Percentiles rank a stretch among this genome's conserved stretches.
These are phyloP conservation scores for Phoma sp. DNA, from an alignment of 2,329 filamentous ascomycete genomes.

Conservation along the genomic window DNA sequence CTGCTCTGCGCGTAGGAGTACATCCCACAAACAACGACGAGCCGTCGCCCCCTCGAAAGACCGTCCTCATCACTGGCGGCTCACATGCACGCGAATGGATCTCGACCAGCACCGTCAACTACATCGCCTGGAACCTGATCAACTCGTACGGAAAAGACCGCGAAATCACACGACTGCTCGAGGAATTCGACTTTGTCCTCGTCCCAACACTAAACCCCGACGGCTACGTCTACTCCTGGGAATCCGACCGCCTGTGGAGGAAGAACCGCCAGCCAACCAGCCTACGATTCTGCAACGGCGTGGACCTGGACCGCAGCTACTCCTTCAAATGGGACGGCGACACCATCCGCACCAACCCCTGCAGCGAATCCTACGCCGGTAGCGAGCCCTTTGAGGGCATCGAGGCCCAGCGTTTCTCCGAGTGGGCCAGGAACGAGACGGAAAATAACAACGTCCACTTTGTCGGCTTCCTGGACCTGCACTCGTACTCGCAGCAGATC, in stretches of 20 bases:
- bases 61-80: slow-evolving; percentile 82
- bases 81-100: slow-evolving; percentile 98
- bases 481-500: slow-evolving; percentile 95
- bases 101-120: slow-evolving; percentile 87
- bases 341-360: slow-evolving; percentile 73
- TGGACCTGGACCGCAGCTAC: slow-evolving; percentile 90
- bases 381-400: slow-evolving; percentile 81
- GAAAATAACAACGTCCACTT: slow-evolving; percentile 74
- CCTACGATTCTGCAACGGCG: slow-evolving; percentile 81
- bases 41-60: slow-evolving; percentile 66
- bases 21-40: slow-evolving; percentile 60
- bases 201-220: slow-evolving; percentile 92
- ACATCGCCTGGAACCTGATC: slow-evolving; percentile 87
- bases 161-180: slow-evolving; percentile 76
- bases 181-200: slow-evolving; percentile 87
- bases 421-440: slow-evolving; percentile 85
- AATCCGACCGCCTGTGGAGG: slow-evolving; percentile 89
- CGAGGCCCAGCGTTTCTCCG: slow-evolving; percentile 76
- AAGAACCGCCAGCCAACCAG: slow-evolving; percentile 89
- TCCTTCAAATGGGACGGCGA: slow-evolving; percentile 82
- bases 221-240: slow-evolving; percentile 93
- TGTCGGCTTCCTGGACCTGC: slow-evolving; percentile 86
- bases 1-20: slow-evolving; percentile 77
- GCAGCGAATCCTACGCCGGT: slow-evolving; percentile 89
- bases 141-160: slow-evolving; percentile 78